Percentiles rank a stretch among this genome's conserved stretches.
These are phyloP conservation scores for Stemphylium beticola DNA, from an alignment of 2,329 filamentous ascomycete species.

Conservation along the genomic window DNA sequence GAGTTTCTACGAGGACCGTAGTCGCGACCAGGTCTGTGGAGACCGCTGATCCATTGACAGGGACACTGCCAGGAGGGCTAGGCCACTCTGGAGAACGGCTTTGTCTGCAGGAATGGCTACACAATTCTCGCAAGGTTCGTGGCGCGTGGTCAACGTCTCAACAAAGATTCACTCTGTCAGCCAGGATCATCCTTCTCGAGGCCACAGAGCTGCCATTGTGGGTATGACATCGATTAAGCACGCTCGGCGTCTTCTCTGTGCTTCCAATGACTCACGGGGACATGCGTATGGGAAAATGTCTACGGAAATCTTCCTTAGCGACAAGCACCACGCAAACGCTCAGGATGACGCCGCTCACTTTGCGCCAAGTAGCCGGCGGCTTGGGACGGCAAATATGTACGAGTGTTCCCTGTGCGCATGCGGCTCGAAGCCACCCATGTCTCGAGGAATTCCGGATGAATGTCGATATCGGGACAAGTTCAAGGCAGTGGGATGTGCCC, in stretches of 20 bases:
- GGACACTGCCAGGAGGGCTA: not conserved
- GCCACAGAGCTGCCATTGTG: not conserved
- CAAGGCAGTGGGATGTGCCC: not conserved
- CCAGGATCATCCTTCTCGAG: not conserved
- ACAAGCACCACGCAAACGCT: not conserved
- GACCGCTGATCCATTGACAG: conserved; percentile 5
- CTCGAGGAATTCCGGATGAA: conserved; percentile 7
- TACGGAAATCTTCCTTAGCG: not conserved
- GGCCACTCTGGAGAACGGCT: not conserved
- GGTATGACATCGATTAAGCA: not conserved
- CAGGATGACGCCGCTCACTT: conserved; percentile 1
- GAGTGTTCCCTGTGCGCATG: conserved; percentile 7
- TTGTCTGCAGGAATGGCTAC: not conserved
- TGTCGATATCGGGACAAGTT: conserved; percentile 9
- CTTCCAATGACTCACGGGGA: not conserved
- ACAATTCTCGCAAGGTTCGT: not conserved
- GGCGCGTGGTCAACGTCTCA: not conserved
- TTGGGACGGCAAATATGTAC: conserved; percentile 6
- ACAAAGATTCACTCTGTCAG: not conserved
- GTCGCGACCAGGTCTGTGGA: not conserved
- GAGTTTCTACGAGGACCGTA: not conserved
- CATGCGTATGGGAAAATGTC: not conserved
- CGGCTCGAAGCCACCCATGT: conserved; percentile 8
- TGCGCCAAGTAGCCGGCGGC: conserved; percentile 12
- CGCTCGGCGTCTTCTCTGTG: not conserved